Evolutionary conservation across 306 rosid genomes (phyloP), one percentile per base, ranked within the genome.

Genomic region (Adenanthera pavonina): DNA sequence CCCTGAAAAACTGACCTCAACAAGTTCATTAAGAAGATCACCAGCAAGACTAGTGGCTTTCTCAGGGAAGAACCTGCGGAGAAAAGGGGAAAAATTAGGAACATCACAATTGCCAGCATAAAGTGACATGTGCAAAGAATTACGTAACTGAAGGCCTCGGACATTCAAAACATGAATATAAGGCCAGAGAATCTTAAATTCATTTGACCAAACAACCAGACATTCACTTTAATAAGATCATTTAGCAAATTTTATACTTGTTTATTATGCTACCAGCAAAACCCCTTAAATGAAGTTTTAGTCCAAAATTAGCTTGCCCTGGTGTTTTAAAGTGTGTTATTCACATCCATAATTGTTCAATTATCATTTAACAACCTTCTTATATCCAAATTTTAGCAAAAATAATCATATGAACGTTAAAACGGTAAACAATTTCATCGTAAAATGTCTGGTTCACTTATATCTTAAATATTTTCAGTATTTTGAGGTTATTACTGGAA

Each of bases 51-150:
- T 43, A 25, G 96, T 84, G 30, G 97, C 93, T 89, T 91, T 93
- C 77, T 96, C 97, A 3, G 99, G 97, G 83, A 93, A 91, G 87
- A 96, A 93, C 97, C 98, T 96, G 92, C 83, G 74, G 62, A 78
- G 52, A 80, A 69, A 62, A 72, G 30, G 30, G 30, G 53, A 77
- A 76, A 43, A 4, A 69, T 64, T 43, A 82, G 30, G 69, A 78
- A 43, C 3, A 70, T 53, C 33, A 80, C 7, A 83, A 54, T 77
- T 57, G 76, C 33, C 36, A 66, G 77, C 9, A 74, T 47, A 35
- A 43, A 81, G 20, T 57, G 34, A 52, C 53, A 72, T 60, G 13
- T 5, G 52, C 69, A 57, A 30, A 70, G 34, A 15, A 3, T 59
- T 34, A 16, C 12, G 6, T 33, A 64, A 8, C 15, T 9, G 67